These are phyloP conservation scores for Calonectria crousiana DNA, from an alignment of 2,329 filamentous ascomycete genomes.

Conservation along the genomic window DNA sequence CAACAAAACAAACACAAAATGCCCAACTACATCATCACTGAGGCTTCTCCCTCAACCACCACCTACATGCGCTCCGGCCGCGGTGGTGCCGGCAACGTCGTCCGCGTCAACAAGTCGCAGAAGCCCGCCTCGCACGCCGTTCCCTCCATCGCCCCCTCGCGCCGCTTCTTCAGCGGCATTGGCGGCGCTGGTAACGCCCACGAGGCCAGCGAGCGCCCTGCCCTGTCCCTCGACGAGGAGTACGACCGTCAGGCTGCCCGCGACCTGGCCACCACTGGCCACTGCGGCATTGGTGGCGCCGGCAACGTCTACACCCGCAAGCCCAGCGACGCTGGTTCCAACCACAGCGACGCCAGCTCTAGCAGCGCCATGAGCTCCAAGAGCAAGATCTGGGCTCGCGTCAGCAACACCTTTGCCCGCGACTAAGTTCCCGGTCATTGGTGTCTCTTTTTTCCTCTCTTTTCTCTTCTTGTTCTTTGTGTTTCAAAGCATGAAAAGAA, in stretches of 20 bases:
- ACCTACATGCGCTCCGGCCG: slow-evolving; percentile 63
- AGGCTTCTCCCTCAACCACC: slow-evolving; percentile 47
- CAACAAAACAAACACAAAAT: slow-evolving; percentile 34
- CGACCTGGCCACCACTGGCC: slow-evolving; percentile 63
- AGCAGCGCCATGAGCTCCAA: slow-evolving; percentile 52
- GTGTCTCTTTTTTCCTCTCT: not conserved
- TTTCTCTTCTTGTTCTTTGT: not conserved
- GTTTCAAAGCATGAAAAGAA: not conserved
- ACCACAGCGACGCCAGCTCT: slow-evolving; percentile 49
- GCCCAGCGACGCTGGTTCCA: slow-evolving; percentile 48
- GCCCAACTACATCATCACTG: slow-evolving; percentile 50
- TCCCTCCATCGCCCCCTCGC: slow-evolving; percentile 52
- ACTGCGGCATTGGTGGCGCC: slow-evolving; percentile 75
- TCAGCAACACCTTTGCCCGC: slow-evolving; percentile 49
- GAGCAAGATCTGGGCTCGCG: slow-evolving; percentile 49
- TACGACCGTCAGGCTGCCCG: slow-evolving; percentile 57
- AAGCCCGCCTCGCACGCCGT: slow-evolving; percentile 57
- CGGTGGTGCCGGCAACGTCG: slow-evolving; percentile 68
- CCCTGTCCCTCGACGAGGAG: slow-evolving; percentile 65
- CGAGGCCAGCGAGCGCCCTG: slow-evolving; percentile 56
- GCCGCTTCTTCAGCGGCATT: slow-evolving; percentile 74
- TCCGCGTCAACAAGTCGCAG: slow-evolving; percentile 59
- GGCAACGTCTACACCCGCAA: slow-evolving; percentile 72
- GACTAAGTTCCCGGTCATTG: slow-evolving; percentile 29
- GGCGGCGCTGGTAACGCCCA: slow-evolving; percentile 76